phyloP scores from a whole-genome alignment of 768 basidiomycete genomes.

The Trametopsis cervina region DNA sequence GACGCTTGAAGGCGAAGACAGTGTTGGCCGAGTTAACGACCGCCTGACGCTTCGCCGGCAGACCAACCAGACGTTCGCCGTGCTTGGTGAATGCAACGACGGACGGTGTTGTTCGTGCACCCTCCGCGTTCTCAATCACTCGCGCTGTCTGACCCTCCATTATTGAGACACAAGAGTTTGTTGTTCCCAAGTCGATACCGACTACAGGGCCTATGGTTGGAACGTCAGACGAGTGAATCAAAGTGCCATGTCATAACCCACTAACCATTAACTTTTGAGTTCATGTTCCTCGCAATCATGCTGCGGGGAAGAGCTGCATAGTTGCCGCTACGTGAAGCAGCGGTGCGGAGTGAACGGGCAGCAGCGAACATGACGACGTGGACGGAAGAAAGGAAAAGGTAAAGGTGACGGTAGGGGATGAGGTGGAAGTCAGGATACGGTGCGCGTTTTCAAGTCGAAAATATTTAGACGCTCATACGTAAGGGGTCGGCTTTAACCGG shows the following conservation, averaged over 20 bases:
- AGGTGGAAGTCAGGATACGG: conserved; percentile 7
- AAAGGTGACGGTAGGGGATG: conserved; percentile 6
- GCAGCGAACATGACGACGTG: conserved; percentile 60
- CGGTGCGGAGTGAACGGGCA: conserved; percentile 56
- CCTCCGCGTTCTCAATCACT: conserved; percentile 97
- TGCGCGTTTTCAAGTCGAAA: conserved; percentile 11
- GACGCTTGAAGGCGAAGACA: conserved; percentile 88
- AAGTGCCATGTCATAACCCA: conserved; percentile 8
- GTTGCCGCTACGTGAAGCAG: conserved; percentile 52
- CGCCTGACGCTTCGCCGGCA: conserved; percentile 95
- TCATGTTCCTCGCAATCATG: conserved; percentile 86
- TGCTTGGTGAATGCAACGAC: conserved; percentile 99
- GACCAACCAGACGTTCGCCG: conserved; percentile 91
- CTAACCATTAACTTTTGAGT: conserved; percentile 86
- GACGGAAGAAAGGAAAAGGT: conserved; percentile 27
- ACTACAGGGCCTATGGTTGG: conserved; percentile 68
- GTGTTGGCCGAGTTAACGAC: conserved; percentile 95
- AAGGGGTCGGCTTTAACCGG: conserved; percentile 9
- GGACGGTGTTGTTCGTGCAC: conserved; percentile 95
- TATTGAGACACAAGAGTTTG: conserved; percentile 86
- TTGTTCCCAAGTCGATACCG: conserved; percentile 95
- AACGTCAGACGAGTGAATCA: background rate
- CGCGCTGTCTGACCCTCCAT: conserved; percentile 95
- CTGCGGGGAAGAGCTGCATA: conserved; percentile 66
- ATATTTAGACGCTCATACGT: conserved; percentile 13